Percentiles rank a stretch among this genome's conserved stretches.
Evolutionary conservation across 2,329 filamentous ascomycete genomes (phyloP).

Genomic region (Colletotrichum spaethianum): DNA sequence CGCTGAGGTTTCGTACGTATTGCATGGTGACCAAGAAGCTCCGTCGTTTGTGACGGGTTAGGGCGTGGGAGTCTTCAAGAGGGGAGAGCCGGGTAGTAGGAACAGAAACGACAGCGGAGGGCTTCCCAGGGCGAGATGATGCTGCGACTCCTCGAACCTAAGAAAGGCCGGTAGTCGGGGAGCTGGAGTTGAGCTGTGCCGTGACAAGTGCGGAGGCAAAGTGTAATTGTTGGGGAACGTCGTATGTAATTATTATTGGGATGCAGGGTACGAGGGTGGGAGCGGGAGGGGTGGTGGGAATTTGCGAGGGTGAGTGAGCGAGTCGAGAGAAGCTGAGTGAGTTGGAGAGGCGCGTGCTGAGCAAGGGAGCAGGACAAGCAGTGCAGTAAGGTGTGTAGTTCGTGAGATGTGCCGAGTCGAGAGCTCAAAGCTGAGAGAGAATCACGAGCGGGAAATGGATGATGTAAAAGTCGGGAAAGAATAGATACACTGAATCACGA

Average conservation of each 20-base stretch:
- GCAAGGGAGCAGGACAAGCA: slow-evolving; percentile 21
- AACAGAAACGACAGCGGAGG: background rate
- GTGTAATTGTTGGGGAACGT: slow-evolving; percentile 29
- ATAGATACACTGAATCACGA: slow-evolving; percentile 20
- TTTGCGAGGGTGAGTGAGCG: slow-evolving; percentile 1
- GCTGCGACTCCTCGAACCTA: slow-evolving; percentile 5
- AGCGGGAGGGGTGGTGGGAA: slow-evolving; percentile 16
- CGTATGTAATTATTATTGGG: slow-evolving; percentile 25
- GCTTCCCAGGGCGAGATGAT: slow-evolving; percentile 13
- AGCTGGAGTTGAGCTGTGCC: slow-evolving; percentile 3
- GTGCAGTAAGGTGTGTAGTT: background rate
- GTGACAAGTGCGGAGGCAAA: slow-evolving; percentile 10
- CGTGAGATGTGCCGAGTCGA: background rate
- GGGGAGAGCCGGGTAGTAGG: background rate
- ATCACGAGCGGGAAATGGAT: background rate
- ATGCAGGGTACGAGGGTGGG: slow-evolving; percentile 23
- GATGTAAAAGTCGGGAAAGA: background rate
- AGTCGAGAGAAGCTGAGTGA: slow-evolving; percentile 12
- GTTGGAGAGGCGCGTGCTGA: slow-evolving; percentile 6
- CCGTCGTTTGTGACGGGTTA: slow-evolving; percentile 16
- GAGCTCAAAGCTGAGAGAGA: background rate
- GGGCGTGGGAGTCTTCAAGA: slow-evolving; percentile 7
- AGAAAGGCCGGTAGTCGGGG: background rate
- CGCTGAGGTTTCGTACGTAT: slow-evolving; percentile 96
- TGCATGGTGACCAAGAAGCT: slow-evolving; percentile 75